Evolutionary conservation across 2,329 filamentous ascomycete species (phyloP), one percentile per base, ranked within the genome.

Genomic region (Cercospora janseana): DNA sequence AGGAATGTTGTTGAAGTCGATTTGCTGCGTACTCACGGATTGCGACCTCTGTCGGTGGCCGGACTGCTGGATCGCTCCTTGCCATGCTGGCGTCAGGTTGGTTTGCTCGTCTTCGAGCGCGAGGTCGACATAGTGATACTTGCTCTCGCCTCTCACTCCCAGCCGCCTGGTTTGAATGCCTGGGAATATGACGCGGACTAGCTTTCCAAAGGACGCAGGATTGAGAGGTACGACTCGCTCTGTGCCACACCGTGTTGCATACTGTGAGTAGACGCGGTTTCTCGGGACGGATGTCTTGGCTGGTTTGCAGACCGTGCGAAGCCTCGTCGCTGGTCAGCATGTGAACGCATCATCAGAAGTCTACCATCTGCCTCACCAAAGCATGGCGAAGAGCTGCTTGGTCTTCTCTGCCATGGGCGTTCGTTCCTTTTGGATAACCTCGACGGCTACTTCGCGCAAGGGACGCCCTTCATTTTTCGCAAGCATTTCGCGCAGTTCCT

Each of bases 141-240:
- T 98, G 10, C 93, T 98, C 72, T 97, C 92, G 57, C 93, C 93
- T 46, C 93, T 83, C 38, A 97, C 91, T 56, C 93, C 93, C 9
- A 98, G 77, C 57, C 93, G 82, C 52, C 93, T 81, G 24, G 93
- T 98, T 71, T 95, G 92, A 16, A 98, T 85, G 32, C 91, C 92
- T 0, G 93, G 92, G 62, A 97, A 98, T 44, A 98, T 86, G 29
- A 98, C 92, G 24, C 93, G 84, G 26, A 98, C 93, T 34, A 98
- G 81, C 70, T 98, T 98, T 49, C 93, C 93, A 70, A 98, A 98
- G 21, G 92, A 97, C 7, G 93, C 93, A 32, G 93, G 93, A 65
- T 98, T 98, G 50, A 98, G 73, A 7, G 95, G 91, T 0, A 93
- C 94, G 29, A 97, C 94, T 65, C 91, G 83, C 66, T 97, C 91